Base-by-base conservation (phyloP, 352 stramenopile species). In the Globisporangium camurandrum region DNA sequence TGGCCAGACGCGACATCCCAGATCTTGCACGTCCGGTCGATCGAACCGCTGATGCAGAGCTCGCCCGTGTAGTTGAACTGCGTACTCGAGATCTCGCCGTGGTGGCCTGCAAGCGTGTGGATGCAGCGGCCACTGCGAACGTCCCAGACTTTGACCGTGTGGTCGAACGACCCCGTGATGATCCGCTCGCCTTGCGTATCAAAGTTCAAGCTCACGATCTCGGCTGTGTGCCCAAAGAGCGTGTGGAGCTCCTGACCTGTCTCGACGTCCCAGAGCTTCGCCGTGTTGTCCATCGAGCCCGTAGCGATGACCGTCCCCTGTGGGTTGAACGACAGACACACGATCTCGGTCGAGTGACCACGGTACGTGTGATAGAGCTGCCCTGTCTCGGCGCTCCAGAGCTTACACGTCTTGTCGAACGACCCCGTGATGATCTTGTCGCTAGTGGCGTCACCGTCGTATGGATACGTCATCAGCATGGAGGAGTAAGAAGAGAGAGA, bases 371-470 rank as follows among this genome's bases (percentile, higher is more conserved):
- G 91, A 56, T 96, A 95, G 11, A 97, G 67, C 41, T 97, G 79
- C 4, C 91, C 93, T 2, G 86, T 97, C 49, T 97, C 84, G 26
- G 90, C 88, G 56, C 88, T 96, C 93, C 94, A 98, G 24, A 98
- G 71, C 63, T 98, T 97, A 64, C 86, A 96, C 20, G 94, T 98
- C 70, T 98, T 98, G 67, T 98, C 92, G 49, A 97, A 97, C 11
- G 79, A 94, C 19, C 91, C 93, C 2, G 90, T 98, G 58, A 97
- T 97, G 62, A 97, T 96, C 64, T 97, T 98, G 71, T 93, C 82
- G 2, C 78, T 90, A 45, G 26, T 28, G 10, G 17, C n/a, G 36
- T 4, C 14, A 39, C 14, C 33, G 10, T 8, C 8, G 12, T 3
- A 17, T 39, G 6, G 10, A 19, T 9, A 20, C 42, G 24, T 22